Evolutionary conservation across 192 early-diverging fungal species (phyloP).

Genomic region (Diversispora eburnea): DNA sequence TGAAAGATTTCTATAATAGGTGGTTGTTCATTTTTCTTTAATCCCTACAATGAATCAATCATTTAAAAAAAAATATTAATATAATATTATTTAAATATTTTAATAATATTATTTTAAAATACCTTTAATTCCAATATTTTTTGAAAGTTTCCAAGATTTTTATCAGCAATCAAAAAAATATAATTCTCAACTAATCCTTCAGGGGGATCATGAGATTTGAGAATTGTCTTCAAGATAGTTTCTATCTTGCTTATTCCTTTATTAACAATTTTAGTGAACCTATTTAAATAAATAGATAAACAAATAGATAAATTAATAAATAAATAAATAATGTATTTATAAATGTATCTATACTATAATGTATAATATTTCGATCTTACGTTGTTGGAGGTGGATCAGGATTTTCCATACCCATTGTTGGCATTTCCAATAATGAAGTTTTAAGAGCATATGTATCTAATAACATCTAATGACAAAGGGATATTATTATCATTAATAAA

Average conservation of each 20-base stretch:
- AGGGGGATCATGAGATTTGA: constrained; percentile 78
- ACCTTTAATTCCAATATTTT: constrained; percentile 85
- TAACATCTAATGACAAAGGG: constrained; percentile 56
- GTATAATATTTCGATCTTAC: constrained; percentile 37
- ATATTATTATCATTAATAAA: background rate
- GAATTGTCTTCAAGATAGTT: constrained; percentile 82
- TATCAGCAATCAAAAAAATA: constrained; percentile 77
- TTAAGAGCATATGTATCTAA: constrained; percentile 94
- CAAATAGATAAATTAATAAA: too few relatives aligned
- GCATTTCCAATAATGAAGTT: constrained; percentile 72
- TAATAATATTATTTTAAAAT: background rate
- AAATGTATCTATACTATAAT: background rate
- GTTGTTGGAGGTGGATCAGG: constrained; percentile 53
- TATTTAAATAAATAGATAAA: constrained; percentile 22
- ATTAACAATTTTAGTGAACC: constrained; percentile 82
- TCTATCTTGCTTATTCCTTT: constrained; percentile 79
- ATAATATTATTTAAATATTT: background rate
- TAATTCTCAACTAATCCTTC: constrained; percentile 87
- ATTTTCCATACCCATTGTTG: constrained; percentile 57
- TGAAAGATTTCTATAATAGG: constrained; percentile 53
- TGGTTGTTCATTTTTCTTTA: constrained; percentile 58
- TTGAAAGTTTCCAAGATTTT: constrained; percentile 65
- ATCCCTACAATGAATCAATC: constrained; percentile 33
- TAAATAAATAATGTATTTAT: background rate
- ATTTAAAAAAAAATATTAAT: background rate